These are phyloP conservation scores for Hydrangea macrophylla DNA, from an alignment of 148 eudicot species.

Conservation along the genomic window DNA sequence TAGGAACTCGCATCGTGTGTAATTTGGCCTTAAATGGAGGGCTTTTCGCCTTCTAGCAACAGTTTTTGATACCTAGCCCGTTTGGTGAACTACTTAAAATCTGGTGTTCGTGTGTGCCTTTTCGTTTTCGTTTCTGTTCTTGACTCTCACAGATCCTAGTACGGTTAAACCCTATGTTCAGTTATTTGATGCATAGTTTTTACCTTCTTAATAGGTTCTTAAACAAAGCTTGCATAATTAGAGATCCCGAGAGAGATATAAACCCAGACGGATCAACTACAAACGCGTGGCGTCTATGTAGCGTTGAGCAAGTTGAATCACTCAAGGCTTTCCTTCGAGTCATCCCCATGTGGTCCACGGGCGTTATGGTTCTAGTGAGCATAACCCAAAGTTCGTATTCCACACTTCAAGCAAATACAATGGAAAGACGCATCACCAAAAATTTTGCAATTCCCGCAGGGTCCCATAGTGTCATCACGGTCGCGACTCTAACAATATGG, in stretches of 20 bases:
- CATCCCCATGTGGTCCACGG: slow-evolving; percentile 15
- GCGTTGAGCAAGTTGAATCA: slow-evolving; percentile 10
- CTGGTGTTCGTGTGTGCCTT: no score
- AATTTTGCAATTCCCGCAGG: slow-evolving; percentile 30
- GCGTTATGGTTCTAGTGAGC: neutral
- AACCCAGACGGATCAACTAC: slow-evolving; percentile 9
- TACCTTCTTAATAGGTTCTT: slow-evolving; percentile 3
- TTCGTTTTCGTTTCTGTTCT: no score
- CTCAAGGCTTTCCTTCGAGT: slow-evolving; percentile 11
- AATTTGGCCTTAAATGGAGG: no score
- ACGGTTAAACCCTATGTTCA: no score
- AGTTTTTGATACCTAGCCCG: neutral
- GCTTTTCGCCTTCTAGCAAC: no score
- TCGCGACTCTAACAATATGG: slow-evolving; percentile 27
- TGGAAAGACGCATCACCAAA: slow-evolving; percentile 15
- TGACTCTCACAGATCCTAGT: no score
- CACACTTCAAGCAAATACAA: slow-evolving; percentile 17
- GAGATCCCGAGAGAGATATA: neutral
- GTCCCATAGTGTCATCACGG: slow-evolving; percentile 16
- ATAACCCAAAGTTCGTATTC: slow-evolving; percentile 9
- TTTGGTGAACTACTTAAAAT: no score
- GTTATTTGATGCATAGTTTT: neutral
- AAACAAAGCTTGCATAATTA: slow-evolving; percentile 14
- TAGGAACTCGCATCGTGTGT: no score
- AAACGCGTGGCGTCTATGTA: slow-evolving; percentile 4